Base-by-base conservation (phyloP, 2,329 filamentous ascomycete genomes). In the Cylindrodendrum hubeiense region DNA sequence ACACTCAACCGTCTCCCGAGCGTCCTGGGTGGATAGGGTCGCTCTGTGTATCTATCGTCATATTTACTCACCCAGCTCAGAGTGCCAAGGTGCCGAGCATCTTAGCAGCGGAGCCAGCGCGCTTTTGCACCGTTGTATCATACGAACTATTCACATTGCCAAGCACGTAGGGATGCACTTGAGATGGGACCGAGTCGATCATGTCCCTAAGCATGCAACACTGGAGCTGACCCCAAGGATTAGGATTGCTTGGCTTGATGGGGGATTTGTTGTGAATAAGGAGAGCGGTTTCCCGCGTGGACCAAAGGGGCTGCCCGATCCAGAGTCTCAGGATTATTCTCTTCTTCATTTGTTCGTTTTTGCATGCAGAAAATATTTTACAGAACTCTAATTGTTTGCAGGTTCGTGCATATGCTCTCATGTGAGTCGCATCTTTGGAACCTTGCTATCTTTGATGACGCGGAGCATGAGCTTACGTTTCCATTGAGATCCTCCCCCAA, bases 91-190 rank as follows among this genome's bases (percentile, higher is more conserved):
- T 55, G 54, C 67, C 57, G 19, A 65, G 63, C 58, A 56, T n/a
- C 69, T 71, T 71, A 69, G 69, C 69, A 70, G 65, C 61, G 65
- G 65, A 70, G 67, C 44, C 49, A 17, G 30, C 49, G 41, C 10
- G 41, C 55, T 28, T 49, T 30, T 12, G 13, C 24, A 49, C 17
- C 47, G 55, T 64, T 28, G 15, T 13, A 15, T 54, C 51, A 54
- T 54, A 54, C 51, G 33, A 41, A 54, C 34, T 17, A 9, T 19
- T n/a, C 17, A 21, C 37, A 15, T 61, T 52, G 47, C 49, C 54
- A 28, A 44, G 43, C 24, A 12, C 21, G 24, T 12, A 71, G 44
- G 66, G 63, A 64, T 59, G 54, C 46, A 15, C 55, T 22, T 13
- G 47, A 55, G 39, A 63, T 60, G 55, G 60, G 26, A 39, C 53